Evolutionary conservation across 148 eudicot species (phyloP).

Genomic region (Talinum fruticosum): DNA sequence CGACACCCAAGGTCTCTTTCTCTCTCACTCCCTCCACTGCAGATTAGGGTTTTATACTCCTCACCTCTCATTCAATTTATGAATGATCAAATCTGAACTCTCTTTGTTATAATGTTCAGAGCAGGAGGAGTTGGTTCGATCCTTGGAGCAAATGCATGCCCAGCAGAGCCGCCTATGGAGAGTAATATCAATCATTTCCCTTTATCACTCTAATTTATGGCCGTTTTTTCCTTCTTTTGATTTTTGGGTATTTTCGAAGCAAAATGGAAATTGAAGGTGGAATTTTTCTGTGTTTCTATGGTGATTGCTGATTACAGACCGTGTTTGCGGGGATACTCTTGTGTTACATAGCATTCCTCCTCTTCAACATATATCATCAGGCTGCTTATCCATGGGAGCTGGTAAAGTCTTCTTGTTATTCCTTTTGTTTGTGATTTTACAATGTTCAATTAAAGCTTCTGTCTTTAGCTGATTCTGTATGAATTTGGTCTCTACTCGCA

Average conservation of each 20-base stretch:
- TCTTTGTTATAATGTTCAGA: constrained; percentile 40
- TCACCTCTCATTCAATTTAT: neutral
- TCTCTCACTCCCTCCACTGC: too few species aligned
- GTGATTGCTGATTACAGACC: constrained; percentile 45
- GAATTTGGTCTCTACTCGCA: neutral
- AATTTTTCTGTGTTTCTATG: constrained; percentile 10
- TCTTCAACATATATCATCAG: constrained; percentile 77
- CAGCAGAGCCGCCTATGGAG: constrained; percentile 75
- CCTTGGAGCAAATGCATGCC: constrained; percentile 56
- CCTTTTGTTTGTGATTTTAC: too few species aligned
- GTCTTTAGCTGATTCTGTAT: neutral
- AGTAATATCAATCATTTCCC: constrained; percentile 31
- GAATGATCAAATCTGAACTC: neutral
- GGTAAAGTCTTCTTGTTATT: constrained; percentile 45
- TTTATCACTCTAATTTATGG: neutral
- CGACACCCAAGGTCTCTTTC: constrained; percentile 58
- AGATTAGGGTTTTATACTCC: constrained; percentile 17
- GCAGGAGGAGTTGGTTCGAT: constrained; percentile 85
- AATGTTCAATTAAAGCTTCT: too few species aligned
- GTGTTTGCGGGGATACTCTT: constrained; percentile 54
- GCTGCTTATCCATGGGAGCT: constrained; percentile 78
- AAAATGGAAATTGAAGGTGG: neutral
- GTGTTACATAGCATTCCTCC: constrained; percentile 54
- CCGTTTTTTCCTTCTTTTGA: neutral
- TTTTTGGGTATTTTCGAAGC: neutral